Evolutionary conservation across 495 filamentous ascomycete species (phyloP).

Genomic region (Penicillium cinerascens): DNA sequence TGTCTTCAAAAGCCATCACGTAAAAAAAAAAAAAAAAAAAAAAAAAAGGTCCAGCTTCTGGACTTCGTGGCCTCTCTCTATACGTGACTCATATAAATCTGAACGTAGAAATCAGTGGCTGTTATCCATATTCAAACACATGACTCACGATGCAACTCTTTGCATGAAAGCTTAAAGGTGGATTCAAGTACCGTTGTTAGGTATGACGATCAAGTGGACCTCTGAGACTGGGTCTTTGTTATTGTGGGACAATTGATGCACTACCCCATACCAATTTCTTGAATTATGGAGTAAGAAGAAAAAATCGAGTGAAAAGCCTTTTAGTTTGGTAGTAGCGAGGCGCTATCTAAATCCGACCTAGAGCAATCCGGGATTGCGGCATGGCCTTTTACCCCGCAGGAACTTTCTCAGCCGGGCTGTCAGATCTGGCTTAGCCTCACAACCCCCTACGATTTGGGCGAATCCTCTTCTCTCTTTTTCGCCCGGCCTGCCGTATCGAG

Average conservation of each 20-base stretch:
- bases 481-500: background rate
- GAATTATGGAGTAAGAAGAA: background rate
- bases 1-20: background rate
- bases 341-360: background rate
- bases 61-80: no score
- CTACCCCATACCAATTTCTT: no score
- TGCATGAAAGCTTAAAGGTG: background rate
- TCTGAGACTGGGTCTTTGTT: background rate
- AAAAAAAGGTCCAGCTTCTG: background rate
- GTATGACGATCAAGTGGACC: background rate
- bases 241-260: background rate
- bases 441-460: background rate
- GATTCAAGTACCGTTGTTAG: background rate
- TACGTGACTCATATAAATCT: no score
- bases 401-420: background rate
- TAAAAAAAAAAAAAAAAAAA: background rate
- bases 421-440: background rate
- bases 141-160: background rate
- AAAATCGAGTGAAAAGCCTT: background rate
- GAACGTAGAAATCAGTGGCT: no score
- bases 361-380: background rate
- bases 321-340: background rate
- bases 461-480: background rate
- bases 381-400: background rate
- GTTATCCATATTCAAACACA: background rate